Evolutionary conservation across 148 eudicot species (phyloP), one percentile per base, ranked within the genome.

Genomic region (Rhododendron ovatum): DNA sequence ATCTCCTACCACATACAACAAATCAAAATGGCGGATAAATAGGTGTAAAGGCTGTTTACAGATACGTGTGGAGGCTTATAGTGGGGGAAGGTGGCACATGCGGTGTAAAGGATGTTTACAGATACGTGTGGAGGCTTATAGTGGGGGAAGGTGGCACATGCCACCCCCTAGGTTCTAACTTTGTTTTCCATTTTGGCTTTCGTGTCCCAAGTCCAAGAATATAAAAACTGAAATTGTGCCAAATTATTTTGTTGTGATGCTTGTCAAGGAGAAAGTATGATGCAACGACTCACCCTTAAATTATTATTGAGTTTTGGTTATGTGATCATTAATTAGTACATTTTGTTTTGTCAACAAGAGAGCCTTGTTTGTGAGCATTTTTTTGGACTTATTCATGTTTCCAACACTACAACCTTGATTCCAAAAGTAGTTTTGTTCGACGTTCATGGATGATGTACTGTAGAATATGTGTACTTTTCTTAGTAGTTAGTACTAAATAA

Each of bases 1-100:
- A 85, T 91, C 98, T 86, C 96, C 92, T 90, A 83, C 79, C 78
- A 51, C 26, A 39, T 77, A 10, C 33, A 39, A n/a, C 1, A 83
- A 37, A 35, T 26, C 17, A 57, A 82, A 55, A 55, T 37, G 4
- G 13, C 74, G 28, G 37, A 80, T 37, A 48, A 28, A 3, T 76
- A 18, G 47, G 7, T 37, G 30, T 17, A 83, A 6, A 59, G 28
- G 51, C 26, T 67, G 69, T 22, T 61, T 53, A 15, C 59, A 15
- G 1, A 53, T 3, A 53, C 0, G 18, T 15, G 59, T 53, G 22
- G 55, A 50, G 3, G 55, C 55, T 11, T 11, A 13, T 13, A 51
- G 55, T 51, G 55, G 55, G 55, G 15, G 55, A 13, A 51, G n/a
- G n/a, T n/a, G n/a, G n/a, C n/a, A n/a, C n/a, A n/a, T n/a, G n/a